Evolutionary conservation across 495 filamentous ascomycete genomes (phyloP).

Genomic region (Penicillium silybi): DNA sequence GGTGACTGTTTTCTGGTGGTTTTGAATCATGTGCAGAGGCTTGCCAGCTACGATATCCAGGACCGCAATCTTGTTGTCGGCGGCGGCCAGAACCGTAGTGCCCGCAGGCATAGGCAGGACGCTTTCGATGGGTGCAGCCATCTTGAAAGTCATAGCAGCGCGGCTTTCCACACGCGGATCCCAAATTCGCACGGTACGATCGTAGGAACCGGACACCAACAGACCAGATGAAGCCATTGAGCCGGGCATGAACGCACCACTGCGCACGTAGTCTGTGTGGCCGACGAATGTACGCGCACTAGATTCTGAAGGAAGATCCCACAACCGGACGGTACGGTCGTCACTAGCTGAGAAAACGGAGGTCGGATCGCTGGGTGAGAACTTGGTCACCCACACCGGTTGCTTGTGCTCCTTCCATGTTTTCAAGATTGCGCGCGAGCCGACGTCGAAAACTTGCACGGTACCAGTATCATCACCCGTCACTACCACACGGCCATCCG

Average conservation of each 20-base stretch:
- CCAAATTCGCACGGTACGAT: conserved; percentile 90
- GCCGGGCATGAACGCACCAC: conserved; percentile 79
- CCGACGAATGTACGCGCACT: conserved; percentile 77
- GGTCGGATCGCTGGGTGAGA: conserved; percentile 82
- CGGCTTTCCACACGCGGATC: conserved; percentile 70
- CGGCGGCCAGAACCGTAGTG: conserved; percentile 78
- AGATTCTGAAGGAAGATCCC: conserved; percentile 82
- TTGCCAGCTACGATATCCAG: conserved; percentile 90
- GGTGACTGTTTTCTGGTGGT: conserved; percentile 97
- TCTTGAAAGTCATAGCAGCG: conserved; percentile 87
- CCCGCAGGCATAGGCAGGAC: conserved; percentile 81
- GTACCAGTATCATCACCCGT: conserved; percentile 86
- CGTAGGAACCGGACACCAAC: conserved; percentile 86
- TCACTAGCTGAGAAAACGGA: conserved; percentile 80
- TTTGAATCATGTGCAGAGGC: conserved; percentile 77
- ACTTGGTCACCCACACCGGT: conserved; percentile 87
- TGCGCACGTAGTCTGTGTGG: conserved; percentile 88
- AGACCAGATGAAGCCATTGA: conserved; percentile 63
- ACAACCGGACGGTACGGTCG: conserved; percentile 85
- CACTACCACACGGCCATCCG: conserved; percentile 83
- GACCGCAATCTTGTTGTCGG: conserved; percentile 87
- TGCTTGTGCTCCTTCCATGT: conserved; percentile 96
- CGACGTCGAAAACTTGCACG: conserved; percentile 92
- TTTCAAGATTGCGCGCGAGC: conserved; percentile 84
- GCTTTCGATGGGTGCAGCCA: conserved; percentile 78